Conservation (phyloP, 371 early-diverging fungal genomes). For the Paraphysoderma sedebokerense region DNA sequence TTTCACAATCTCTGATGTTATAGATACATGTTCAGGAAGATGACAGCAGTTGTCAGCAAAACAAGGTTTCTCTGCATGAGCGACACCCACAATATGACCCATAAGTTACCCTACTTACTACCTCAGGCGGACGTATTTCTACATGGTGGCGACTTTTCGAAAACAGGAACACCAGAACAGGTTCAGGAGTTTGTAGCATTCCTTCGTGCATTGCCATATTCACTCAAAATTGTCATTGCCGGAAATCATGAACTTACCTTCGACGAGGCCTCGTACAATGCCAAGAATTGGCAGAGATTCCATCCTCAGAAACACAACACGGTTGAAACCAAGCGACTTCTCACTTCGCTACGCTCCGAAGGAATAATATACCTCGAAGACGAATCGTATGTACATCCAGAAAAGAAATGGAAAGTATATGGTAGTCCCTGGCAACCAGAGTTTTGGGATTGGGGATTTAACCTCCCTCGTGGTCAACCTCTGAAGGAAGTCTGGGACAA, state of each 20-base stretch:
- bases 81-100: slow-evolving; percentile 21
- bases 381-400: slow-evolving; percentile 16
- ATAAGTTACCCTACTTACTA: slow-evolving; percentile 2
- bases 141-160: slow-evolving; percentile 27
- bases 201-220: slow-evolving; percentile 19
- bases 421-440: slow-evolving; percentile 32
- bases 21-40: no score
- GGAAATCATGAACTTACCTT: slow-evolving; percentile 32
- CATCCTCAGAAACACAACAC: slow-evolving; percentile 7
- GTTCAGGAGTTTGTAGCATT: slow-evolving; percentile 12
- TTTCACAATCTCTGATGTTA: no score
- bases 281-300: slow-evolving; percentile 7
- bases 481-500: slow-evolving; percentile 19
- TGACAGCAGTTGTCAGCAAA: no score
- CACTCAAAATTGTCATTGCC: slow-evolving; percentile 25
- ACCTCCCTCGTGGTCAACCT: slow-evolving; percentile 8
- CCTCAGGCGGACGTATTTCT: slow-evolving; percentile 7
- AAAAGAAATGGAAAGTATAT: slow-evolving; percentile 13
- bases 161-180: slow-evolving; percentile 12
- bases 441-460: slow-evolving; percentile 33
- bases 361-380: slow-evolving; percentile 29
- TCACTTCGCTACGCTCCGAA: slow-evolving; percentile 7
- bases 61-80: slow-evolving; percentile 27
- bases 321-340: slow-evolving; percentile 3
- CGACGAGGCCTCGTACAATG: slow-evolving; percentile 10